A percentile compares a stretch with the other conserved stretches of the same genome.
Conservation (phyloP, 768 basidiomycete species). For the Tremella fuciformis region DNA sequence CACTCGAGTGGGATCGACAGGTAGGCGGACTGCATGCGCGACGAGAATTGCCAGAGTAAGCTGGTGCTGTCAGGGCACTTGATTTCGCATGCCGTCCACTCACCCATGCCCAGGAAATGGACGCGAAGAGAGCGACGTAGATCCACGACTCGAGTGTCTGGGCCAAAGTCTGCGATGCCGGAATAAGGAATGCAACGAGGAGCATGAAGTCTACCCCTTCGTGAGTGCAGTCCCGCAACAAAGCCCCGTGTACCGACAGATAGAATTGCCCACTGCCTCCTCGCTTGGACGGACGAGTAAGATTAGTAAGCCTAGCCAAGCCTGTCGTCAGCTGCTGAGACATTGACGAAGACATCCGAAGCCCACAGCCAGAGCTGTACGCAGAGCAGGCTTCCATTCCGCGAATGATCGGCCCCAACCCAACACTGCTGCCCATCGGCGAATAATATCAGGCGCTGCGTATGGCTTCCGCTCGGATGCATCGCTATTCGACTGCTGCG, state of each 20-base stretch:
- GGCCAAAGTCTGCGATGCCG: constrained; percentile 40
- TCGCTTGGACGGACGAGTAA: constrained; percentile 37
- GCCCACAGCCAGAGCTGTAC: constrained; percentile 41
- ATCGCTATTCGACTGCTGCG: no score
- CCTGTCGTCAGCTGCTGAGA: constrained; percentile 22
- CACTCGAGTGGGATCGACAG: constrained; percentile 23
- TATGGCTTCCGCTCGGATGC: no score
- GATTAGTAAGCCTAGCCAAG: constrained; percentile 46
- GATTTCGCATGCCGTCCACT: constrained; percentile 5
- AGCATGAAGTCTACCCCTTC: constrained; percentile 32
- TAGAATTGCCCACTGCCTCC: constrained; percentile 40
- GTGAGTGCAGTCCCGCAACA: neutral
- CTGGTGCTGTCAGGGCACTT: constrained; percentile 2
- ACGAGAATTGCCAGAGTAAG: constrained; percentile 42
- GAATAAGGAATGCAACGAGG: constrained; percentile 45
- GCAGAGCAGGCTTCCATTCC: constrained; percentile 43
- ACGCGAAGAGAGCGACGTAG: constrained; percentile 45
- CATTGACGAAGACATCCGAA: neutral
- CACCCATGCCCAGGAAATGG: constrained; percentile 47
- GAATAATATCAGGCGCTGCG: no score
- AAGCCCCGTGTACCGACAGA: constrained; percentile 29
- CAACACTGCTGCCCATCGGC: constrained; percentile 3
- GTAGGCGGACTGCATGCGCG: constrained; percentile 26
- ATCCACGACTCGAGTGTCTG: constrained; percentile 43
- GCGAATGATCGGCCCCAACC: neutral